A percentile compares a stretch with the other conserved stretches of the same genome.
phyloP scores from a whole-genome alignment of 345 rosid genomes.

The Pistacia atlantica region DNA sequence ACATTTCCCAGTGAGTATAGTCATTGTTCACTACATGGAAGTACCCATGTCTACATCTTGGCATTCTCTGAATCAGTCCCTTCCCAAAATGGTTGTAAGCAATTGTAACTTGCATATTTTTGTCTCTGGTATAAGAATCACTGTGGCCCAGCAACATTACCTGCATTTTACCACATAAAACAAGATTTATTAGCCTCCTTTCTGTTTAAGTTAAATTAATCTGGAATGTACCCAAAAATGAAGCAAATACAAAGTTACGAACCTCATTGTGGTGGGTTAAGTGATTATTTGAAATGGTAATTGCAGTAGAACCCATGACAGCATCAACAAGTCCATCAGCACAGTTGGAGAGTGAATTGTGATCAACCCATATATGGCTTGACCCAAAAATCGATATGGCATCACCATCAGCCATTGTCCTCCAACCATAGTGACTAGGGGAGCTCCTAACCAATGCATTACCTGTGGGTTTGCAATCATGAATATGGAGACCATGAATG shows the following conservation, averaged over 20 bases:
- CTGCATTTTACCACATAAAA: constrained; percentile 32
- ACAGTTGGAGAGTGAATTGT: constrained; percentile 87
- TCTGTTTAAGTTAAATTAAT: neutral
- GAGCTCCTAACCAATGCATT: constrained; percentile 94
- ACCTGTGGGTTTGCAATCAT: constrained; percentile 95
- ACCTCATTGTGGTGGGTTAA: constrained; percentile 93
- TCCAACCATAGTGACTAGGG: constrained; percentile 80
- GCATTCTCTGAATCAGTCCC: constrained; percentile 97
- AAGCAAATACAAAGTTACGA: constrained; percentile 18
- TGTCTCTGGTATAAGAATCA: constrained; percentile 82
- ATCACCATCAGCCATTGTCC: constrained; percentile 94
- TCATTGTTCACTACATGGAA: constrained; percentile 98
- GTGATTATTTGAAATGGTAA: constrained; percentile 88
- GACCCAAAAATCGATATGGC: constrained; percentile 85
- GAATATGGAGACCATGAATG: constrained; percentile 91
- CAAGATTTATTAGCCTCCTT: neutral
- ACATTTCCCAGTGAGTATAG: constrained; percentile 99
- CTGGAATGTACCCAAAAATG: neutral
- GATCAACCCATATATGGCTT: constrained; percentile 91
- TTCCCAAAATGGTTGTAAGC: constrained; percentile 95
- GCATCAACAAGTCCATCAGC: constrained; percentile 98
- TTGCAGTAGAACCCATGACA: constrained; percentile 92
- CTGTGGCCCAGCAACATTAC: constrained; percentile 93
- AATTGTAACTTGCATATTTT: constrained; percentile 90
- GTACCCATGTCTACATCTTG: constrained; percentile 94